Conservation (phyloP, 345 rosid species). For the Pugionium cornutum region DNA sequence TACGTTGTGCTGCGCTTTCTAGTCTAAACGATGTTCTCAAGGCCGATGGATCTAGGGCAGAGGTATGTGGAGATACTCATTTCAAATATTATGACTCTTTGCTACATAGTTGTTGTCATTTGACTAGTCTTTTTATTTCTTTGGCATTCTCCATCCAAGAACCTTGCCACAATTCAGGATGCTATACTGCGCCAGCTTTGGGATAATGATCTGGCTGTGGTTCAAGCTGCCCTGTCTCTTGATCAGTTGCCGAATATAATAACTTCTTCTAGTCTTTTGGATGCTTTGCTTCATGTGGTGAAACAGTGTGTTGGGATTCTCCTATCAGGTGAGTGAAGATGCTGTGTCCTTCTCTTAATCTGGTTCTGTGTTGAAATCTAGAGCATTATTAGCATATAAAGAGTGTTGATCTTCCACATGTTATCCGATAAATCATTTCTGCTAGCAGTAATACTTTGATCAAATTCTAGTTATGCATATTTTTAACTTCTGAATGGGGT, state of each 20-base stretch:
- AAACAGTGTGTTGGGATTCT: constrained; percentile 55
- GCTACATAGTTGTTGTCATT: constrained; percentile 19
- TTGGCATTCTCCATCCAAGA: constrained; percentile 47
- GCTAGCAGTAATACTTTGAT: constrained; percentile 16
- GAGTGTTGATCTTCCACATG: constrained; percentile 1
- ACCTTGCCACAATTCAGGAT: constrained; percentile 62
- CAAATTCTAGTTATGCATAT: constrained; percentile 5
- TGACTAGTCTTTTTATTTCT: constrained; percentile 2
- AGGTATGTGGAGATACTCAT: constrained; percentile 49
- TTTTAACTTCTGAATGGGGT: constrained; percentile 13
- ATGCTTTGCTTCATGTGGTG: constrained; percentile 54
- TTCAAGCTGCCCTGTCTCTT: constrained; percentile 67
- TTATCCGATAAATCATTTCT: constrained; percentile 21
- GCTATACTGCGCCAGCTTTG: constrained; percentile 66
- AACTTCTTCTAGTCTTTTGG: constrained; percentile 54
- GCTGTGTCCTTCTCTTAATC: constrained; percentile 18
- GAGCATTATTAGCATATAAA: constrained; percentile 6
- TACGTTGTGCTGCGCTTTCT: constrained; percentile 69
- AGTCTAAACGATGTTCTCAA: constrained; percentile 60
- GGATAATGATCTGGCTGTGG: constrained; percentile 82
- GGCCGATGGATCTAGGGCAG: constrained; percentile 48
- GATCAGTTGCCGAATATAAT: constrained; percentile 59
- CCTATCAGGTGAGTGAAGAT: constrained; percentile 53
- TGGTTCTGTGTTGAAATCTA: constrained; percentile 8
- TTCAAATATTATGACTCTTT: constrained; percentile 16